Percentiles rank a stretch among this genome's conserved stretches.
phyloP scores from a whole-genome alignment of 1,139 yeast genomes.

The Blastobotrys capitulatus region DNA sequence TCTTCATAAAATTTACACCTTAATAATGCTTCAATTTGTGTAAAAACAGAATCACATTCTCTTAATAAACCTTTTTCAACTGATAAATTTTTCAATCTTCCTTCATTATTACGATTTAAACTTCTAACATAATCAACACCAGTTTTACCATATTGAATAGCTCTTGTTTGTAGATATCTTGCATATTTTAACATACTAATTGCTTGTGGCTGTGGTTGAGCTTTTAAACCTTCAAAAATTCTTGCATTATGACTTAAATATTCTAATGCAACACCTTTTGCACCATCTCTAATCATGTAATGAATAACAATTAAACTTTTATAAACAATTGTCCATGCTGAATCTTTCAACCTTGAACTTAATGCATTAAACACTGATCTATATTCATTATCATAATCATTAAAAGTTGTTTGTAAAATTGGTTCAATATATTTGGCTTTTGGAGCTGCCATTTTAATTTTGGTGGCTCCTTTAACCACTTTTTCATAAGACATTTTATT shows the following conservation, averaged over 20 bases:
- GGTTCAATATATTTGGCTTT: slow-evolving; percentile 95
- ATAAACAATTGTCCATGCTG: slow-evolving; percentile 82
- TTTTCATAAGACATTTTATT: slow-evolving; percentile 37
- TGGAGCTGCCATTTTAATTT: slow-evolving; percentile 85
- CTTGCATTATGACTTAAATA: slow-evolving; percentile 57
- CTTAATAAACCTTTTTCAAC: slow-evolving; percentile 81
- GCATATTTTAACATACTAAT: slow-evolving; percentile 63
- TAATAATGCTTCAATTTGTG: slow-evolving; percentile 70
- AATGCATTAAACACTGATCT: slow-evolving; percentile 63
- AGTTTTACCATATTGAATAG: slow-evolving; percentile 60
- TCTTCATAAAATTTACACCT: slow-evolving; percentile 65
- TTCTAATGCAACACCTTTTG: slow-evolving; percentile 58
- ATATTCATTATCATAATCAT: slow-evolving; percentile 49
- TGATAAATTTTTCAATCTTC: slow-evolving; percentile 56
- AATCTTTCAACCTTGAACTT: slow-evolving; percentile 57
- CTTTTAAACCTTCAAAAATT: slow-evolving; percentile 46
- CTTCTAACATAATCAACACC: slow-evolving; percentile 70
- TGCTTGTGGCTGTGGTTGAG: slow-evolving; percentile 46
- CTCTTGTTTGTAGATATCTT: slow-evolving; percentile 62
- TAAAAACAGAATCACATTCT: slow-evolving; percentile 79
- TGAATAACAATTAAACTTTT: slow-evolving; percentile 81
- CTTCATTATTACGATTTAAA: slow-evolving; percentile 40
- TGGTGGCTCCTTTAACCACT: slow-evolving; percentile 68
- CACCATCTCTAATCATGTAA: slow-evolving; percentile 91
- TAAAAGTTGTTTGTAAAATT: slow-evolving; percentile 69